phyloP scores from a whole-genome alignment of 2,329 filamentous ascomycete genomes.

The Ceratocystis cubensis region DNA sequence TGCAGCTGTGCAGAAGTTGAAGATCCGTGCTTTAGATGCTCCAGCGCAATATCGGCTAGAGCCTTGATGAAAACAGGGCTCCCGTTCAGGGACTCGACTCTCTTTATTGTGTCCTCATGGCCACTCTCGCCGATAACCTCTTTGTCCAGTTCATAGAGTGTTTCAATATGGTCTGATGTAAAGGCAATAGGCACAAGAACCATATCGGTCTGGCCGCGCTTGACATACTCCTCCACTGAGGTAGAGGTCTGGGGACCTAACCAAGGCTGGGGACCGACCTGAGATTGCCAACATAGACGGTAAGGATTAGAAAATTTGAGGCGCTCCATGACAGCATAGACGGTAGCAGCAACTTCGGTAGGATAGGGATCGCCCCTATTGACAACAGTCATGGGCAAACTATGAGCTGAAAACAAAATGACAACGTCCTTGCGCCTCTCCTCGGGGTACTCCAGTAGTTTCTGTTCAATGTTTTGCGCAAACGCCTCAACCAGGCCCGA shows the following conservation, averaged over 20 bases:
- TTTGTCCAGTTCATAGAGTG: conserved; percentile 81
- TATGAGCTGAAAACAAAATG: conserved; percentile 88
- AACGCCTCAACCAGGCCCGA: conserved; percentile 82
- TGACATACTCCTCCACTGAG: conserved; percentile 78
- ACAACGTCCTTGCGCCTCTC: conserved; percentile 70
- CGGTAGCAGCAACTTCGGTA: conserved; percentile 87
- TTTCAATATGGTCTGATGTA: conserved; percentile 98
- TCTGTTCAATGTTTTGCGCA: conserved; percentile 80
- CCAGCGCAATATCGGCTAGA: conserved; percentile 72
- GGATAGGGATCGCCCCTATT: conserved; percentile 94
- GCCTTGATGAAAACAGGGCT: conserved; percentile 82
- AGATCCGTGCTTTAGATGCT: conserved; percentile 56
- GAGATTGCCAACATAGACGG: conserved; percentile 92
- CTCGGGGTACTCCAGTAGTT: conserved; percentile 69
- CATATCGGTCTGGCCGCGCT: conserved; percentile 82
- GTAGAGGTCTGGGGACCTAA: conserved; percentile 83
- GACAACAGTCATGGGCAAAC: conserved; percentile 90
- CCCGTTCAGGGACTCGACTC: conserved; percentile 84
- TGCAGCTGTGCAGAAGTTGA: conserved; percentile 73
- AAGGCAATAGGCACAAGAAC: conserved; percentile 92
- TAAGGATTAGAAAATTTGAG: conserved; percentile 83
- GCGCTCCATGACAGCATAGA: conserved; percentile 90
- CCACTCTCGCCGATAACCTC: conserved; percentile 87
- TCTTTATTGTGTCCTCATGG: conserved; percentile 67
- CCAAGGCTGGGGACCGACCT: conserved; percentile 92